These are phyloP conservation scores for Pelargonium nanum DNA, from an alignment of 345 rosid genomes.

Conservation along the genomic window DNA sequence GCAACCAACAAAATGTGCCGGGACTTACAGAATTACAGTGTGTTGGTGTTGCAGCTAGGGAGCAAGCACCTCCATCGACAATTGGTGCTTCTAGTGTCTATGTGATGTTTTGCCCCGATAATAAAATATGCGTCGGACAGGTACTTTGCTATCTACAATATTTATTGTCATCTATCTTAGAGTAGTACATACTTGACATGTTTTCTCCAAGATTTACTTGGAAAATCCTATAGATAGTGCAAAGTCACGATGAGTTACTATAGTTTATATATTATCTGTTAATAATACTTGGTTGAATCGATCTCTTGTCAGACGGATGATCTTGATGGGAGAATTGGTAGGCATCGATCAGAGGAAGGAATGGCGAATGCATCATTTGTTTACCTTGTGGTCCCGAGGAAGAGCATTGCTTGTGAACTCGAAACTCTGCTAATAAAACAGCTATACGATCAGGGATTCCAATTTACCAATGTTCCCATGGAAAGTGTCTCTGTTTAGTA, in stretches of 20 bases:
- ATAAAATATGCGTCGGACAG: conserved; percentile 78
- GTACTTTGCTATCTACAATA: conserved; percentile 19
- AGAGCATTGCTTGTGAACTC: conserved; percentile 83
- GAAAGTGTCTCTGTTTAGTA: conserved; percentile 26
- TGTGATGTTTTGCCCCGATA: conserved; percentile 72
- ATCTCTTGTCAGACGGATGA: conserved; percentile 85
- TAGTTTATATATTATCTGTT: neutral
- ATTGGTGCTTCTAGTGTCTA: conserved; percentile 81
- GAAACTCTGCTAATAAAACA: conserved; percentile 94
- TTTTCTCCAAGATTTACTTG: too few species aligned
- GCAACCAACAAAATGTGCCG: conserved; percentile 21
- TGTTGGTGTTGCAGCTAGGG: conserved; percentile 53
- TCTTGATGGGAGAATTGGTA: conserved; percentile 67
- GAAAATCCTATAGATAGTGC: too few species aligned
- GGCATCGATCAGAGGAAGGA: conserved; percentile 64
- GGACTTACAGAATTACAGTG: conserved; percentile 31
- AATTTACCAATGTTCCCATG: conserved; percentile 40
- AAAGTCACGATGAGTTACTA: neutral
- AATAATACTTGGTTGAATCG: too few species aligned
- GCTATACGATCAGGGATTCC: conserved; percentile 51
- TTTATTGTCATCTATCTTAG: neutral
- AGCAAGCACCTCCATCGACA: conserved; percentile 88
- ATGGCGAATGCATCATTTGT: conserved; percentile 59
- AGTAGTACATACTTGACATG: too few species aligned
- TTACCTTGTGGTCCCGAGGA: conserved; percentile 71